Conservation (phyloP, 2,329 filamentous ascomycete species). For the Paraconiothyrium sp. region DNA sequence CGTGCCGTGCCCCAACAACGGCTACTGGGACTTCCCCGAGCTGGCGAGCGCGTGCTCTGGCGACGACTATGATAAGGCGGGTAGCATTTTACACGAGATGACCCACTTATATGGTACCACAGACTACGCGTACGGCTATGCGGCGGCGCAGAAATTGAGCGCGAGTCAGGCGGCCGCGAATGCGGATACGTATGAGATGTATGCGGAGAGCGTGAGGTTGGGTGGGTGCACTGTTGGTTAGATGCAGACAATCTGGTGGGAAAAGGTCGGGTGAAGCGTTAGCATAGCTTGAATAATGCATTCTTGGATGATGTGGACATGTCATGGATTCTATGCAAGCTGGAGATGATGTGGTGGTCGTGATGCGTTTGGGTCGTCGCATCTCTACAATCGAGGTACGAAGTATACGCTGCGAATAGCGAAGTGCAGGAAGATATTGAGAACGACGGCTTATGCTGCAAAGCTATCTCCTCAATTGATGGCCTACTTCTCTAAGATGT, state of each 20-base stretch:
- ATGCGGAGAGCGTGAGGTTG: slow-evolving; percentile 22
- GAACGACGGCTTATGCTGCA: no score
- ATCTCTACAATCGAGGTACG: no score
- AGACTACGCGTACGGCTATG: slow-evolving; percentile 17
- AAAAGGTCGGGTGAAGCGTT: neutral
- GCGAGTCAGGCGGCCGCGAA: slow-evolving; percentile 18
- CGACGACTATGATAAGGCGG: slow-evolving; percentile 24
- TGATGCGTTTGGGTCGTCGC: neutral
- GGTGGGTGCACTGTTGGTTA: slow-evolving; percentile 23
- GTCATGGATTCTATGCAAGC: neutral
- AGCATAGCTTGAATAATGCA: neutral
- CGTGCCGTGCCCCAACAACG: slow-evolving; percentile 23
- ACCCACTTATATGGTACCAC: slow-evolving; percentile 21
- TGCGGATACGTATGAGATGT: slow-evolving; percentile 26
- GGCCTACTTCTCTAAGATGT: no score
- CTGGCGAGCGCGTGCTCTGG: slow-evolving; percentile 15
- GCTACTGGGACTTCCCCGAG: slow-evolving; percentile 23
- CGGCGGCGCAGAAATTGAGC: slow-evolving; percentile 19
- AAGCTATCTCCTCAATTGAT: no score
- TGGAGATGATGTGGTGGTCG: neutral
- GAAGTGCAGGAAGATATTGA: no score
- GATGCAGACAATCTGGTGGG: no score
- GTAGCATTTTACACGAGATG: slow-evolving; percentile 20
- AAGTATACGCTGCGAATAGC: no score
- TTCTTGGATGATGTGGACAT: neutral